Evolutionary conservation across 139 green algal species (phyloP).

Genomic region (Chlamydomonas sp.): DNA sequence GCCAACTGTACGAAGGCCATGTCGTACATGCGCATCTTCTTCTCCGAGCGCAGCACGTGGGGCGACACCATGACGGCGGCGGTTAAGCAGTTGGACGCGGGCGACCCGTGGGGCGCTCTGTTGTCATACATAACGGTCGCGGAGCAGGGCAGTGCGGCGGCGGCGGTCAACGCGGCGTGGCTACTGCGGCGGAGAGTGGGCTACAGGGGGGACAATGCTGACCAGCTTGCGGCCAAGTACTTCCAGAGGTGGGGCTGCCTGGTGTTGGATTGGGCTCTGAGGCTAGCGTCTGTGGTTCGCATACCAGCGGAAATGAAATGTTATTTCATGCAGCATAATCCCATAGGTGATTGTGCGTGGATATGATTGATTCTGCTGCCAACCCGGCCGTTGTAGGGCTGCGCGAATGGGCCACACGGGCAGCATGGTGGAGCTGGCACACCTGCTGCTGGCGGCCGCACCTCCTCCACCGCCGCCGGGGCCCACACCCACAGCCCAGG

Average conservation of each 20-base stretch:
- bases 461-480: not conserved
- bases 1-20: slow-evolving; percentile 23
- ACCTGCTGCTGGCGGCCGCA: slow-evolving; percentile 40
- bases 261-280: too few species aligned
- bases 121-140: slow-evolving; percentile 53
- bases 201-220: not conserved
- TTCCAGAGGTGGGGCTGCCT: slow-evolving; percentile 19
- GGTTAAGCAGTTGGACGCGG: slow-evolving; percentile 26
- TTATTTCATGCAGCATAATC: too few species aligned
- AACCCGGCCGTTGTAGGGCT: not conserved
- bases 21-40: slow-evolving; percentile 27
- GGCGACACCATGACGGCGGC: slow-evolving; percentile 24
- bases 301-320: too few species aligned
- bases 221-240: slow-evolving; percentile 4
- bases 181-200: slow-evolving; percentile 45
- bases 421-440: slow-evolving; percentile 32
- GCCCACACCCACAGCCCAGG: not conserved
- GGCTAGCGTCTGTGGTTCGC: too few species aligned
- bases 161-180: slow-evolving; percentile 59
- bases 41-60: slow-evolving; percentile 48
- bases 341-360: too few species aligned
- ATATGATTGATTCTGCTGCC: too few species aligned
- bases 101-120: slow-evolving; percentile 50
- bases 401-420: not conserved
- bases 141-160: slow-evolving; percentile 59